Evolutionary conservation across 2,329 filamentous ascomycete species (phyloP).

Genomic region (Trichoderma atrobrunneum): DNA sequence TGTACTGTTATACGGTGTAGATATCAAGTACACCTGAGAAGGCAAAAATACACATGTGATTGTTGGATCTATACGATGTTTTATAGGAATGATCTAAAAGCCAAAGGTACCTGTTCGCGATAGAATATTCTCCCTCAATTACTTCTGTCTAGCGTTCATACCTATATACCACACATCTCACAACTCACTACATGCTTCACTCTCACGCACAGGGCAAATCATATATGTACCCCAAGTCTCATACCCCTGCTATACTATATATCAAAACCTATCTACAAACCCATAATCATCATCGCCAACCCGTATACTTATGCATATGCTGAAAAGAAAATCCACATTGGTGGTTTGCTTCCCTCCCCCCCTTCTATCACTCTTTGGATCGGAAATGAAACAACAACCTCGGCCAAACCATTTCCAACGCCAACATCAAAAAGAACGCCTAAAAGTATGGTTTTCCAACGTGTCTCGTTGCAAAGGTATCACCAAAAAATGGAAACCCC

Average conservation of each 20-base stretch:
- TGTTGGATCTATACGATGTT: neutral
- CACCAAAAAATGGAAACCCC: neutral
- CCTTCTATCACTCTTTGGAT: neutral
- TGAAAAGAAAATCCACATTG: neutral
- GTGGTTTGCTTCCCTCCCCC: neutral
- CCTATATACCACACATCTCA: too few species aligned
- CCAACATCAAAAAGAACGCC: constrained; percentile 11
- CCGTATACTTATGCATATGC: constrained; percentile 8
- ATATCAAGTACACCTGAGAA: neutral
- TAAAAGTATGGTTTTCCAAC: neutral
- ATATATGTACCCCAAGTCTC: neutral
- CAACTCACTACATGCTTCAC: neutral
- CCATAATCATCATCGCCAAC: neutral
- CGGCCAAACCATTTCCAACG: constrained; percentile 14
- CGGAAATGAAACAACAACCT: neutral
- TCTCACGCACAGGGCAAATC: neutral
- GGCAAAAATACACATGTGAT: neutral
- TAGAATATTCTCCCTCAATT: neutral
- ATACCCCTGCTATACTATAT: neutral
- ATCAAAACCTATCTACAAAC: constrained; percentile 1
- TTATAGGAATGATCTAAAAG: neutral
- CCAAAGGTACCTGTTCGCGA: neutral
- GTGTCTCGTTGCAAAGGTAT: constrained; percentile 11
- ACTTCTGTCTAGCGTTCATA: neutral
- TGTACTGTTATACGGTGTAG: neutral